Percentiles rank a stretch among this genome's conserved stretches.
phyloP scores from a whole-genome alignment of 2,329 filamentous ascomycete genomes.

The Aspergillus brunneoviolaceus region DNA sequence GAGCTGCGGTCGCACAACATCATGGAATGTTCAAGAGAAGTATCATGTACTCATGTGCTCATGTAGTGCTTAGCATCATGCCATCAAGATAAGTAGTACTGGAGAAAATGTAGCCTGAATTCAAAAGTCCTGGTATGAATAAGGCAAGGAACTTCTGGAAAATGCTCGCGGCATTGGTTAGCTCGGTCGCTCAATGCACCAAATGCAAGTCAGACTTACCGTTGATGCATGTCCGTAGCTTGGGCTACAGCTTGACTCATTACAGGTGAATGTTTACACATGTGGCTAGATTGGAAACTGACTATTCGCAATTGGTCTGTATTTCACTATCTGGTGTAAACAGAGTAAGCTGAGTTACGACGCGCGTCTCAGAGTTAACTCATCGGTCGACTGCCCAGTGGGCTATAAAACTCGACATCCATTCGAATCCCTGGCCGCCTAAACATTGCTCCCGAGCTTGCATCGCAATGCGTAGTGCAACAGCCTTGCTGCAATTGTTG shows the following conservation, averaged over 20 bases:
- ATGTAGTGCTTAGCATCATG: no score
- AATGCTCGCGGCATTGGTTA: no score
- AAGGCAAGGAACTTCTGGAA: no score
- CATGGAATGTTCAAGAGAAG: no score
- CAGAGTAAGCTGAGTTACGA: not conserved
- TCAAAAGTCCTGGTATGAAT: no score
- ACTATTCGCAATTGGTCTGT: not conserved
- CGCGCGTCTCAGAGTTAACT: not conserved
- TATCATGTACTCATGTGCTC: no score
- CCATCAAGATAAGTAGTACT: no score
- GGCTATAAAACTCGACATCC: not conserved
- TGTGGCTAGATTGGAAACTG: not conserved
- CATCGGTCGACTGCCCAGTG: not conserved
- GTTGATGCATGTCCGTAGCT: no score
- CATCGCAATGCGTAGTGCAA: not conserved
- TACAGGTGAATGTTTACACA: not conserved
- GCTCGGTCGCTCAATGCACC: no score
- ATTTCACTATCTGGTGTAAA: not conserved
- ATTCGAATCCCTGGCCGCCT: not conserved
- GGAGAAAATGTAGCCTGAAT: no score
- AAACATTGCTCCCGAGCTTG: not conserved
- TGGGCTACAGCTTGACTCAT: not conserved
- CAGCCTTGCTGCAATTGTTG: not conserved
- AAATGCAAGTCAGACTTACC: no score
- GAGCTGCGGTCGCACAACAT: no score